Evolutionary conservation across 169 alveolate species (phyloP), one percentile per base, ranked within the genome.

Genomic region (Babesia ovata): DNA sequence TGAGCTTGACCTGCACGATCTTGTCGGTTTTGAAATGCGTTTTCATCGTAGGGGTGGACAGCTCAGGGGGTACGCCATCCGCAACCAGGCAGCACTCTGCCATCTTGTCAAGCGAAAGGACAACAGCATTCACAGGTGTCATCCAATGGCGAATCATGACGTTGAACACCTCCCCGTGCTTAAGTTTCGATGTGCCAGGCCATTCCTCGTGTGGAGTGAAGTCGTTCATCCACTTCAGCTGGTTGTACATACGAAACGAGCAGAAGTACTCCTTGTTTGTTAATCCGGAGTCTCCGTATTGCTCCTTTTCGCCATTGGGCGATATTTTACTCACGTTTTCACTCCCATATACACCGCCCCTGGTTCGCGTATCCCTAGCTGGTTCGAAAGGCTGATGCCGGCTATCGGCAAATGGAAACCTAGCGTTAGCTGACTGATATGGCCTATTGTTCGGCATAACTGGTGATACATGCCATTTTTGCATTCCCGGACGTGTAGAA

Each of bases 141-240:
- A 73, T 21, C 75, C 59, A 81, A 66, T 73, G 61, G 42, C 70
- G 88, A 13, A 81, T 81, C 7, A 81, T 49, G 9, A 54, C 88
- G 39, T 67, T 69, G 54, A 33, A 81, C 21, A 28, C 50, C 36
- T 65, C 79, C 17, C 84, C 88, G 13, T 21, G 71, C 46, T 81
- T 72, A 17, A 81, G 73, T 22, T 66, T 81, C n/a, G 28, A 16
- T 0, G 24, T 33, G 12, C 88, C 88, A 13, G 88, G 88, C 88
- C 88, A 81, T 21, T 81, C 84, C 26, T 81, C 84, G 22, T 59
- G 44, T 16, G 76, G 76, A 0, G 76, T 67, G 60, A 33, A 22
- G 66, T 81, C 84, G 49, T 60, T 57, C 48, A 52, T 21, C 88
- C 83, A 81, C 19, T 21, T 22, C n/a, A 71, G 10, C 28, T 78